phyloP scores from a whole-genome alignment of 805 yeast species.

The Wickerhamiella allomyrinae region DNA sequence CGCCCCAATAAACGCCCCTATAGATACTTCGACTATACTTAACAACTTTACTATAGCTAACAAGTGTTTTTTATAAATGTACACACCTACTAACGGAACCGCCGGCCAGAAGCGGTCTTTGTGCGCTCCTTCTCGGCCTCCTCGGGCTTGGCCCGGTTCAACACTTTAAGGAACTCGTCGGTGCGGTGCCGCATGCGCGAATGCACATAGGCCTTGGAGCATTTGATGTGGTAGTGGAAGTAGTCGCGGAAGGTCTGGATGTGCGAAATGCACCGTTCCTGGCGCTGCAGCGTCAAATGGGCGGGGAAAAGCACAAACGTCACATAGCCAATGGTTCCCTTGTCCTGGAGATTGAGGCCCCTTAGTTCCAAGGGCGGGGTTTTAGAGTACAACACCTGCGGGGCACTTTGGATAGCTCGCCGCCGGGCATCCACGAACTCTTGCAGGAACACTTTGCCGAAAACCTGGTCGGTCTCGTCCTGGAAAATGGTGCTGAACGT shows the following conservation, averaged over 20 bases:
- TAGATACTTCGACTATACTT: background rate
- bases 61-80: no score
- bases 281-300: conserved; percentile 52
- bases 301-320: conserved; percentile 40
- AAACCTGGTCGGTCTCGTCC: conserved; percentile 82
- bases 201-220: conserved; percentile 96
- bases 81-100: conserved; percentile 29
- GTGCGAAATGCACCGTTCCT: conserved; percentile 81
- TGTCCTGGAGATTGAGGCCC: conserved; percentile 24
- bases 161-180: conserved; percentile 81
- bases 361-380: conserved; percentile 89
- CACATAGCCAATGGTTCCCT: conserved; percentile 37
- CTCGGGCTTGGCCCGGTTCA: conserved; percentile 94
- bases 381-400: conserved; percentile 82
- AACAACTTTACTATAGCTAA: no score
- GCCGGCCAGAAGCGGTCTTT: conserved; percentile 60
- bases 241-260: conserved; percentile 87
- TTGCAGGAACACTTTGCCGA: conserved; percentile 26
- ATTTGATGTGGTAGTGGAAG: conserved; percentile 97
- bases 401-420: conserved; percentile 92
- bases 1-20: no score
- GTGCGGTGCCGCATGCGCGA: conserved; percentile 97
- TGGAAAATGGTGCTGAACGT: conserved; percentile 87
- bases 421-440: conserved; percentile 94
- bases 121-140: conserved; percentile 56